Conservation (phyloP, 306 rosid genomes). For the Bauhinia variegata region DNA sequence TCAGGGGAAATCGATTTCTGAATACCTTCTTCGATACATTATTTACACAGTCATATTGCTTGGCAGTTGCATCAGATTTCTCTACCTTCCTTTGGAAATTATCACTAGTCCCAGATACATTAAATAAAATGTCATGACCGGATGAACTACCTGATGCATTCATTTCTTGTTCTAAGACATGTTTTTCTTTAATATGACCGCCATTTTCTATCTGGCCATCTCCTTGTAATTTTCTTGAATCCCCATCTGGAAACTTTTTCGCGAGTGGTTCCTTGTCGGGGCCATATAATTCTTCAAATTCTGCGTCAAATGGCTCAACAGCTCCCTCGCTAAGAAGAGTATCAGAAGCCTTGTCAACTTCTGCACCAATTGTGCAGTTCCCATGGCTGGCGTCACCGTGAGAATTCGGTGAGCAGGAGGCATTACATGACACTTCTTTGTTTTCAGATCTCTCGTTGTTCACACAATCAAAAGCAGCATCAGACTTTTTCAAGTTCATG, state of each 20-base stretch:
- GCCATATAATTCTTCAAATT: slow-evolving; percentile 85
- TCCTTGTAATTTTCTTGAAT: slow-evolving; percentile 38
- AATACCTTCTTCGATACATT: slow-evolving; percentile 69
- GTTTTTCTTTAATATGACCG: slow-evolving; percentile 34
- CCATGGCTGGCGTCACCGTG: slow-evolving; percentile 33
- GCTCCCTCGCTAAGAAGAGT: slow-evolving; percentile 48
- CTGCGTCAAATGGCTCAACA: slow-evolving; percentile 70
- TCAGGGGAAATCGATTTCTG: slow-evolving; percentile 21
- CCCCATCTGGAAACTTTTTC: slow-evolving; percentile 47
- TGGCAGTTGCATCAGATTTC: slow-evolving; percentile 41
- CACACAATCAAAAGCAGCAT: slow-evolving; percentile 40
- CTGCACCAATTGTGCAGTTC: slow-evolving; percentile 41
- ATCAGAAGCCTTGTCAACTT: slow-evolving; percentile 52
- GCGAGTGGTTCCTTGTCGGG: slow-evolving; percentile 72
- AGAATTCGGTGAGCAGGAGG: slow-evolving; percentile 47
- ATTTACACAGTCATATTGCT: slow-evolving; percentile 53
- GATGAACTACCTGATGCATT: slow-evolving; percentile 34
- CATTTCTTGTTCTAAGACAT: slow-evolving; percentile 38
- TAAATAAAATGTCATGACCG: slow-evolving; percentile 41
- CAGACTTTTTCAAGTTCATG: slow-evolving; percentile 50
- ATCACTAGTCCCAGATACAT: slow-evolving; percentile 39
- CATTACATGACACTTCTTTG: slow-evolving; percentile 46
- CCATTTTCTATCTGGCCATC: slow-evolving; percentile 45
- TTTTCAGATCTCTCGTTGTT: slow-evolving; percentile 43
- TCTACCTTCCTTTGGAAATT: slow-evolving; percentile 44